Evolutionary conservation across 129 eudicot genomes (phyloP), one percentile per base, ranked within the genome.

Genomic region (Tagetes erecta): DNA sequence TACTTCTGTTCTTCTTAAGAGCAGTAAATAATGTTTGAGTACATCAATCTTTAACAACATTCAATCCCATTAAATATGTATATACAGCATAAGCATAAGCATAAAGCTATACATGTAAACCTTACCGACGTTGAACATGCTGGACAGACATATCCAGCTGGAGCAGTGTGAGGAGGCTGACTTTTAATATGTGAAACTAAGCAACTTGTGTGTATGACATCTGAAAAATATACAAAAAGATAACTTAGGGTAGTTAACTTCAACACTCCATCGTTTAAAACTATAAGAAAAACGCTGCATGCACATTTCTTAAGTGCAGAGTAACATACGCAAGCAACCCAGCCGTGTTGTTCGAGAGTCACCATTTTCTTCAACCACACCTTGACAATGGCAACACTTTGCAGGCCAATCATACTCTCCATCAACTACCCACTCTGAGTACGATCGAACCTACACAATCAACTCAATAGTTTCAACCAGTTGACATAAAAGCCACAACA

Each of bases 341-440:
- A 95, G 81, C 20, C 99, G 81, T 59, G 94, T 88, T 40, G 99
- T 91, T 55, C 82, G 89, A 75, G 84, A 73, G 50, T 81, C 86
- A 5, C 83, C 78, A 34, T 87, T 89, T 67, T 85, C 99, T 66
- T 83, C 94, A 1, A 95, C 82, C 76, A 74, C 89, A 12, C 67
- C 83, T 60, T 83, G 86, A 76, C 99, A 95, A 27, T 72, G 79
- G 80, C 96, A 91, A 85, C 99, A 91, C 67, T 81, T 83, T 78
- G 96, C 84, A 75, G 97, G 97, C 97, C 97, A 95, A 40, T 91
- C 92, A 84, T 91, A 95, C 77, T 91, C 99, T 69, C 92, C 99
- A 80, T 95, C 99, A 64, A 95, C 91, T 52, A 95, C 99, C 99
- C 99, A 95, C 70, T 95, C 99, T 14, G 99, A 95, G 83, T 95